These are phyloP conservation scores for Saksenaea oblongispora DNA, from an alignment of 371 early-diverging fungal genomes.

Conservation along the genomic window DNA sequence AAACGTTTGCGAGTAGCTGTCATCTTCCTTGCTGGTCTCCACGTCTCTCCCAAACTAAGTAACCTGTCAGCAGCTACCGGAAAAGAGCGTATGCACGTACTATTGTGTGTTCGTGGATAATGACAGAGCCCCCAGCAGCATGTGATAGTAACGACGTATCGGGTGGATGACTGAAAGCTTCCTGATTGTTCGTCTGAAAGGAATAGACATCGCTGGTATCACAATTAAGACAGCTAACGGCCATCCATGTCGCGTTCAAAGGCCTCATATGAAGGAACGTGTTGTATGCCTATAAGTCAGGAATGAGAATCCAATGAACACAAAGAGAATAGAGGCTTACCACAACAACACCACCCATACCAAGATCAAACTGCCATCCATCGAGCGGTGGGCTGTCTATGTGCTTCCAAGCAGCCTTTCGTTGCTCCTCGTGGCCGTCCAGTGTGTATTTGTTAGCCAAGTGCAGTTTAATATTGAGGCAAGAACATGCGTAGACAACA, in stretches of 20 bases:
- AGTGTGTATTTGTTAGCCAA: conserved; percentile 32
- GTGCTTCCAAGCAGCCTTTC: conserved; percentile 16
- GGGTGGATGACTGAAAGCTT: neutral
- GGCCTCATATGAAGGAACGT: conserved; percentile 14
- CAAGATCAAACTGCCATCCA: conserved; percentile 43
- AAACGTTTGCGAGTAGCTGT: conserved; percentile 26
- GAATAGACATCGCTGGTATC: conserved; percentile 35
- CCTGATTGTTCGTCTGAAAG: conserved; percentile 10
- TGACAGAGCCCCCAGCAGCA: conserved; percentile 21
- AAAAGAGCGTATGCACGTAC: conserved; percentile 6
- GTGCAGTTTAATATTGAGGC: conserved; percentile 43
- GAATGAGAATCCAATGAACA: neutral
- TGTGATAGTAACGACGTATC: conserved; percentile 13
- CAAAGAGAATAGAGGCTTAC: conserved; percentile 18
- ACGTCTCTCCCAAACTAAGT: conserved; percentile 14
- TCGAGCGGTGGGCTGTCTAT: conserved; percentile 21
- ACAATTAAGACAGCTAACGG: conserved; percentile 39
- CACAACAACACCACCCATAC: conserved; percentile 37
- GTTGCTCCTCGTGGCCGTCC: conserved; percentile 30
- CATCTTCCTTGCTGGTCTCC: conserved; percentile 12
- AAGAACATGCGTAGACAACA: conserved; percentile 43
- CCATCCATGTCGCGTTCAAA: conserved; percentile 23
- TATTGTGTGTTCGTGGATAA: conserved; percentile 18
- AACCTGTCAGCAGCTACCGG: neutral
- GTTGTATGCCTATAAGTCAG: conserved; percentile 10